Evolutionary conservation across 768 basidiomycete genomes (phyloP), one percentile per base, ranked within the genome.

Genomic region (Mycena capillaripes): DNA sequence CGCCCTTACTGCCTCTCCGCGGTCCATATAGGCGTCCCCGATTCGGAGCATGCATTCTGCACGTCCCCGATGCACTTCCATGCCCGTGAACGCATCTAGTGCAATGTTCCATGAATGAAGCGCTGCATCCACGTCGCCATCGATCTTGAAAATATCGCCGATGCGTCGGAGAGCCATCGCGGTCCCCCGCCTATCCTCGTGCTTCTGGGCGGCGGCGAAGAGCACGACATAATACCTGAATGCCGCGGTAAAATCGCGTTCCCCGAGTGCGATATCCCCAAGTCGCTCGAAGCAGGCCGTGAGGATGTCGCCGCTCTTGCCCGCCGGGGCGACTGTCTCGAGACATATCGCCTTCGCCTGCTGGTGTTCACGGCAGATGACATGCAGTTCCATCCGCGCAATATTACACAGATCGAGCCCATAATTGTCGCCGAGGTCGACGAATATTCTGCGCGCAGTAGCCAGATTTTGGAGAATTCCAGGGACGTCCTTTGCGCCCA

Each of bases 241-340:
- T 1, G 57, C 57, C 4, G 10, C 9, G 11, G 57, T 40, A n/a
- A 58, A 58, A 34, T 58, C 23, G 7, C 36, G 21, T 27, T 58
- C 23, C 8, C 36, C 57, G 36, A n/a, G 38, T 8, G 57, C 57
- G 36, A 58, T 58, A 17, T 58, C 57, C 17, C 57, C 57, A 1
- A 58, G 23, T 8, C 36, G 36, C 19, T 58, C 57, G 12, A 38
- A 58, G 36, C 57, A 58, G 36, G n/a, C 11, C n/a, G 14, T n/a
- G 23, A 58, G 57, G 36, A 58, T 40, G 57, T 58, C 57, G 57
- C 57, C 57, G 57, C 57, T 58, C 34, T 58, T 58, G 23, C 57
- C 57, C 1, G 36, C n/a, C 12, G n/a, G 57, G 4, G 57, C n/a
- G 10, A 58, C 57, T 14, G 57, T 58, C 10, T 23, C 36, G 32